phyloP scores from a whole-genome alignment of 2,329 filamentous ascomycete species.

The Helminthosporium solani region DNA sequence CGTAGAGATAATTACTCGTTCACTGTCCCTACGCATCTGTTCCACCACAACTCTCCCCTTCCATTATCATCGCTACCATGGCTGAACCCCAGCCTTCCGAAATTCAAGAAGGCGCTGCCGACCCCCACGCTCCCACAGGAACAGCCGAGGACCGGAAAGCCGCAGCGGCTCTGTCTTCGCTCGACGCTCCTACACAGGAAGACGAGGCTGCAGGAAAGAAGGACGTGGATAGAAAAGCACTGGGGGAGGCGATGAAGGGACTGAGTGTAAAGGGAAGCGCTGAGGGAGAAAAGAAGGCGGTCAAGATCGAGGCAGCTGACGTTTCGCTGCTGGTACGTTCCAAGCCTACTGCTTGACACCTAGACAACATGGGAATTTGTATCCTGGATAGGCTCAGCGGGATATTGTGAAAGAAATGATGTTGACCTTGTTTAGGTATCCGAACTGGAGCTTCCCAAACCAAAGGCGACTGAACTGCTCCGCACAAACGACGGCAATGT shows the following conservation, averaged over 20 bases:
- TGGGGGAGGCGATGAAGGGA: conserved; percentile 70
- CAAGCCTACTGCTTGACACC: background rate
- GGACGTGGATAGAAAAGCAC: conserved; percentile 68
- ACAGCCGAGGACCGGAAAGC: conserved; percentile 78
- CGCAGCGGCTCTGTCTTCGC: conserved; percentile 68
- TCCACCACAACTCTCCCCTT: background rate
- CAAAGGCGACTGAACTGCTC: conserved; percentile 72
- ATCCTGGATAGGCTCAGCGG: too few species aligned
- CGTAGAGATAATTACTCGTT: too few species aligned
- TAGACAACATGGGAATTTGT: background rate
- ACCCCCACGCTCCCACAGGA: conserved; percentile 43
- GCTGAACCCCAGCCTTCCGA: conserved; percentile 61
- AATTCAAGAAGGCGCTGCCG: conserved; percentile 61
- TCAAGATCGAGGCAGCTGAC: conserved; percentile 74
- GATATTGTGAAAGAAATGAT: too few species aligned
- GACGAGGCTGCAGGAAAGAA: conserved; percentile 54
- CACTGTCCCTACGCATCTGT: too few species aligned
- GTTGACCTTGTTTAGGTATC: conserved; percentile 49
- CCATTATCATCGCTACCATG: conserved; percentile 49
- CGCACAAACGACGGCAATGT: conserved; percentile 70
- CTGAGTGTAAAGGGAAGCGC: conserved; percentile 50
- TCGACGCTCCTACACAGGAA: conserved; percentile 55
- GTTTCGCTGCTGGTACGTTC: conserved; percentile 65
- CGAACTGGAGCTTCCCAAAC: conserved; percentile 69
- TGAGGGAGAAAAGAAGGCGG: conserved; percentile 51